Percentiles rank a stretch among this genome's conserved stretches.
These are phyloP conservation scores for Boletus barrowsii DNA, from an alignment of 768 basidiomycete genomes.

Conservation along the genomic window DNA sequence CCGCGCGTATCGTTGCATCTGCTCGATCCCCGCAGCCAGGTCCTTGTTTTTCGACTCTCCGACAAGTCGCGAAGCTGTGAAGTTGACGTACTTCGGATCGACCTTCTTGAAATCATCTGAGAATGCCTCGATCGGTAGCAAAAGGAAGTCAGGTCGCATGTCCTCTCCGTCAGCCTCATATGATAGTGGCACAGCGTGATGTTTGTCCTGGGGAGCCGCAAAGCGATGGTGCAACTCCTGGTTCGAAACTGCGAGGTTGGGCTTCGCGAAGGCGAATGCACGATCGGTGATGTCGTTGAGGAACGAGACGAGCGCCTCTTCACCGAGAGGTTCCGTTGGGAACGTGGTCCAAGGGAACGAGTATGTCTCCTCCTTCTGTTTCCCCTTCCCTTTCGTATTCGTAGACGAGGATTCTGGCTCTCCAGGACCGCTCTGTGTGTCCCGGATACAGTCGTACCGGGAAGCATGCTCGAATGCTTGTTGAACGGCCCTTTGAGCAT, in stretches of 20 bases:
- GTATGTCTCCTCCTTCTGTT: not conserved
- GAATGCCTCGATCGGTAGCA: too few species aligned
- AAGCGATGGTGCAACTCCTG: too few species aligned
- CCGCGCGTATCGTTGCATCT: too few species aligned
- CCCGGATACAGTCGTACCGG: not conserved
- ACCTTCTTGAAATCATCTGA: not conserved
- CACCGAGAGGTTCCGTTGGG: constrained; percentile 3
- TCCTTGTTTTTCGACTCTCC: constrained; percentile 8
- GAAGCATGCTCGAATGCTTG: constrained; percentile 5
- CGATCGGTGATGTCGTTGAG: too few species aligned
- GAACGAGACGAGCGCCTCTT: too few species aligned
- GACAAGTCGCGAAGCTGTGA: constrained; percentile 1
- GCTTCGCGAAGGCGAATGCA: too few species aligned
- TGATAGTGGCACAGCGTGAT: too few species aligned
- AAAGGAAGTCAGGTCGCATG: too few species aligned
- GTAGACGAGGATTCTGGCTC: not conserved
- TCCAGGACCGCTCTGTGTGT: not conserved
- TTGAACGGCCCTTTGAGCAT: not conserved
- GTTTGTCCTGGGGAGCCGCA: too few species aligned
- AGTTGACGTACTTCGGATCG: not conserved
- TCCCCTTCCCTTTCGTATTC: not conserved
- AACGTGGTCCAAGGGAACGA: constrained; percentile 3
- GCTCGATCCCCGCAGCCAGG: not conserved
- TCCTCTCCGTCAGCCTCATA: too few species aligned
- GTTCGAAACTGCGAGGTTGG: too few species aligned